Evolutionary conservation across 2,329 filamentous ascomycete genomes (phyloP).

Genomic region (Ascomycota sp.): DNA sequence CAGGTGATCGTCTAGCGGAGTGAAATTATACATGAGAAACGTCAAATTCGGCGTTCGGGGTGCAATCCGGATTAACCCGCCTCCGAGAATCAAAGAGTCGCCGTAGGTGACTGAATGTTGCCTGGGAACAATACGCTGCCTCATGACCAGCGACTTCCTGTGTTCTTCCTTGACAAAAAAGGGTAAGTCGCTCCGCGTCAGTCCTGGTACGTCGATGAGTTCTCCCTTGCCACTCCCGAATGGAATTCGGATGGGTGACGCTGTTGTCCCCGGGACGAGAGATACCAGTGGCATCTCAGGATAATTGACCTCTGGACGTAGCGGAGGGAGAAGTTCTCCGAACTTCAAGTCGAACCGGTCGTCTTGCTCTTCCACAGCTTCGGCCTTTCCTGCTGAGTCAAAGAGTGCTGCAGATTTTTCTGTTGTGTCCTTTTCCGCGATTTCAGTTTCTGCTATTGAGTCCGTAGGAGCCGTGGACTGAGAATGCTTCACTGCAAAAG

Average conservation of each 20-base stretch:
- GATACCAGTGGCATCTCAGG: constrained; percentile 77
- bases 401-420: constrained; percentile 1
- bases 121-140: constrained; percentile 48
- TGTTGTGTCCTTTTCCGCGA: not conserved
- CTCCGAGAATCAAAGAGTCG: constrained; percentile 62
- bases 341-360: constrained; percentile 14
- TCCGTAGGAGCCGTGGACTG: constrained; percentile 3
- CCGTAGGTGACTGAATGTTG: constrained; percentile 54
- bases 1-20: constrained; percentile 55
- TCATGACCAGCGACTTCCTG: constrained; percentile 57
- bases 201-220: constrained; percentile 76
- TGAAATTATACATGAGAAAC: constrained; percentile 72
- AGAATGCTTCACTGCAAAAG: constrained; percentile 5
- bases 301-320: constrained; percentile 51
- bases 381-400: constrained; percentile 5
- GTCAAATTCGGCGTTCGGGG: constrained; percentile 39
- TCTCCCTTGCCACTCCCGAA: constrained; percentile 78
- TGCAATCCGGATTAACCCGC: constrained; percentile 70
- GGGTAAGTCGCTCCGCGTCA: constrained; percentile 55
- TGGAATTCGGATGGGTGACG: constrained; percentile 80
- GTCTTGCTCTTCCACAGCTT: not conserved
- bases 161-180: constrained; percentile 47
- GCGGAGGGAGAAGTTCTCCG: constrained; percentile 50
- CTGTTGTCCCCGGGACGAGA: constrained; percentile 76
- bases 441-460: constrained; percentile 4